Conservation (phyloP, 345 rosid species). For the Trapa bicornis region DNA sequence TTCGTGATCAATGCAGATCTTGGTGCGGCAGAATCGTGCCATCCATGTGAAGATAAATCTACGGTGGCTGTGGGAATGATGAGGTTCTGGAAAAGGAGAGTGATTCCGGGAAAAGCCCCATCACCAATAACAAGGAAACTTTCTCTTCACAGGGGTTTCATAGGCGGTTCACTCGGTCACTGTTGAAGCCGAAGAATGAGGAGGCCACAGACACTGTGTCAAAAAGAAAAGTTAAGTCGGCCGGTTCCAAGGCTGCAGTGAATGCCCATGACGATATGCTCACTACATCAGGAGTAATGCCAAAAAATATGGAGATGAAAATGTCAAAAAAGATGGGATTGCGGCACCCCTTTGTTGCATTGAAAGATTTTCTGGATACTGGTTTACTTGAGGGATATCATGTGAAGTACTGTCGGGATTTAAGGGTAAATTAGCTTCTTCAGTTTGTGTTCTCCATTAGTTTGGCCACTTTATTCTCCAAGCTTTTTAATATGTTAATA, state of each 20-base stretch:
- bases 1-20: background rate
- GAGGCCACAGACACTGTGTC: conserved; percentile 4
- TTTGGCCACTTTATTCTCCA: background rate
- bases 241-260: conserved; percentile 1
- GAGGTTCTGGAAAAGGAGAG: background rate
- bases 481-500: background rate
- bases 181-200: conserved; percentile 25
- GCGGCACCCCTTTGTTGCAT: conserved; percentile 38
- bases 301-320: conserved; percentile 22
- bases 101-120: background rate
- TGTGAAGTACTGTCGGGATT: conserved; percentile 49
- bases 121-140: background rate
- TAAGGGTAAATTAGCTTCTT: conserved; percentile 33
- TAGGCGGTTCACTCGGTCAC: conserved; percentile 48
- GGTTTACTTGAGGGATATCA: conserved; percentile 65
- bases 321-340: conserved; percentile 24
- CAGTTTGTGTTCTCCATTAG: background rate
- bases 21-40: conserved; percentile 1
- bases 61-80: background rate
- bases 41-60: background rate
- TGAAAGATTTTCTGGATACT: conserved; percentile 58
- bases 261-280: conserved; percentile 12
- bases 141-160: conserved; percentile 16
- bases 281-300: conserved; percentile 11
- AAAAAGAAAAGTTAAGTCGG: background rate